Percentiles rank a stretch among this genome's conserved stretches.
phyloP scores from a whole-genome alignment of 306 rosid genomes.

The Medicago arabica region DNA sequence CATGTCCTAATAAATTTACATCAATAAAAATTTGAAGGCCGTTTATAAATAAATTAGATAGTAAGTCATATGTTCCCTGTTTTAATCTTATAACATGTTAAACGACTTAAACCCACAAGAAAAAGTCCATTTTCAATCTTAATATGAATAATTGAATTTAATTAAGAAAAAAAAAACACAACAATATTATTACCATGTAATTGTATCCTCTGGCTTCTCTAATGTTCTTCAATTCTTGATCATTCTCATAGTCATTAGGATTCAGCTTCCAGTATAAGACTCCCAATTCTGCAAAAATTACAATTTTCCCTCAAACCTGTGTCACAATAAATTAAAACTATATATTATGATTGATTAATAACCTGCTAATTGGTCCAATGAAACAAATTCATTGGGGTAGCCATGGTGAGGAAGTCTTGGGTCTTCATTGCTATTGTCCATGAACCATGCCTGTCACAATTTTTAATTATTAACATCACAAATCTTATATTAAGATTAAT shows the following conservation, averaged over 20 bases:
- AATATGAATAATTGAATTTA: not conserved
- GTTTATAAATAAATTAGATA: not conserved
- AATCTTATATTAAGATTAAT: not conserved
- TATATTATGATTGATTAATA: not conserved
- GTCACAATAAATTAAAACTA: not conserved
- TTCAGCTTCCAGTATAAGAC: slow-evolving; percentile 52
- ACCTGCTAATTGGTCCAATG: slow-evolving; percentile 71
- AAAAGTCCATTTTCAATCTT: not conserved
- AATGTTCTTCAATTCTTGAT: slow-evolving; percentile 66
- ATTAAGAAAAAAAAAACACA: not conserved
- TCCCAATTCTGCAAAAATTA: slow-evolving; percentile 44
- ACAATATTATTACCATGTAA: slow-evolving; percentile 63
- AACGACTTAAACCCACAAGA: not conserved
- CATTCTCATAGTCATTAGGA: slow-evolving; percentile 58
- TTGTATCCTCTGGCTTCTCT: slow-evolving; percentile 81
- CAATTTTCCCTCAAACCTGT: not conserved
- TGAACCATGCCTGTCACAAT: slow-evolving; percentile 77
- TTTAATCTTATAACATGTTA: not conserved
- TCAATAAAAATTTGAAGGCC: not conserved
- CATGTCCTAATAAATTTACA: not conserved
- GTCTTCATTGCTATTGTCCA: slow-evolving; percentile 70
- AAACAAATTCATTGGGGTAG: slow-evolving; percentile 60
- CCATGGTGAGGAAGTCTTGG: slow-evolving; percentile 79
- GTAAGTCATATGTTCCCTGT: not conserved
- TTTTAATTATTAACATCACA: not conserved